Percentiles rank a stretch among this genome's conserved stretches.
These are phyloP conservation scores for Picea abies DNA, from an alignment of 83 land plant genomes.

Conservation along the genomic window DNA sequence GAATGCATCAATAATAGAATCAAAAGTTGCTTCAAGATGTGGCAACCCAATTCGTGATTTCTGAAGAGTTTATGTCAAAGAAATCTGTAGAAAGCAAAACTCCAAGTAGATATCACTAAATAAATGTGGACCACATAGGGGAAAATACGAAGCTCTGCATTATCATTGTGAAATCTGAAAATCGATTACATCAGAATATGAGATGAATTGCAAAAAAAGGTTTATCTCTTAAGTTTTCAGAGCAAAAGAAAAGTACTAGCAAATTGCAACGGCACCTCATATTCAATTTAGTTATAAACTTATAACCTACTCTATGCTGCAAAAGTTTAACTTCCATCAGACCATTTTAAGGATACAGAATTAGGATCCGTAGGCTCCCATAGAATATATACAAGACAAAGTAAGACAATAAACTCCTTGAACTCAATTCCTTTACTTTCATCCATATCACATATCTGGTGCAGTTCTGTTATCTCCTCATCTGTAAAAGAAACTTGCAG, in stretches of 20 bases:
- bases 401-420: constrained; percentile 87
- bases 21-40: constrained; percentile 83
- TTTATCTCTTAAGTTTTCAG: background rate
- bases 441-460: constrained; percentile 76
- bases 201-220: background rate
- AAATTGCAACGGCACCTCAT: background rate
- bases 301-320: background rate
- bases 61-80: constrained; percentile 32
- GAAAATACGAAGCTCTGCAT: background rate
- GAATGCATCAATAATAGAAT: constrained; percentile 87
- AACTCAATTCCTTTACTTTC: constrained; percentile 75
- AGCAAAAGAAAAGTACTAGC: background rate
- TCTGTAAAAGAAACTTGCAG: constrained; percentile 62
- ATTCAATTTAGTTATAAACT: background rate
- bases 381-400: constrained; percentile 82
- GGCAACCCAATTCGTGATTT: constrained; percentile 84
- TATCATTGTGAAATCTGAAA: background rate
- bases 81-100: background rate
- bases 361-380: constrained; percentile 41
- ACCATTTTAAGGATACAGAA: constrained; percentile 50
- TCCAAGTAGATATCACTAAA: background rate
- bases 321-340: background rate
- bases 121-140: background rate
- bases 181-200: background rate
- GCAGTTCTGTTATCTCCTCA: constrained; percentile 72